Evolutionary conservation across 108 stramenopile species (phyloP).

Genomic region (Licmophora abbreviata): DNA sequence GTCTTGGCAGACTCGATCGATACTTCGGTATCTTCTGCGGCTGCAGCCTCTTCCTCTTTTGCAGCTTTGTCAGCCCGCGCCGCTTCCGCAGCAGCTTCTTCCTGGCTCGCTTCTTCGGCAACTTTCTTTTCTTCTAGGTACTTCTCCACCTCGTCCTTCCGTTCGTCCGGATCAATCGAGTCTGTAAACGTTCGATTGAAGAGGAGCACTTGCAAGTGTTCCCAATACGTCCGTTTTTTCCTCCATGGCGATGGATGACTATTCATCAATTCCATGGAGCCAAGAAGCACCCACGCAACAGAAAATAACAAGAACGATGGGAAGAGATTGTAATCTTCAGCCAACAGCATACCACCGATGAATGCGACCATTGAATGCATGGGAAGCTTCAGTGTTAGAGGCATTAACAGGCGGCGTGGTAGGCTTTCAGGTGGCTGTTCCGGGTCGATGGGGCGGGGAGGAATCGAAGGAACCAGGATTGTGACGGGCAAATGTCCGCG

Average conservation of each 20-base stretch:
- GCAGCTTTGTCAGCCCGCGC: conserved; percentile 23
- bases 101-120: conserved; percentile 18
- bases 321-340: conserved; percentile 40
- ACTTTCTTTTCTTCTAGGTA: conserved; percentile 15
- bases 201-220: conserved; percentile 17
- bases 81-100: conserved; percentile 13
- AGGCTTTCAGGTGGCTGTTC: too few species aligned
- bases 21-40: conserved; percentile 38
- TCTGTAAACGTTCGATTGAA: conserved; percentile 4
- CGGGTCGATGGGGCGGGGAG: too few species aligned
- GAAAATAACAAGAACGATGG: conserved; percentile 51
- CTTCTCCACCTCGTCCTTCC: conserved; percentile 17
- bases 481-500: conserved; percentile 30
- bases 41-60: conserved; percentile 26
- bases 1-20: conserved; percentile 41
- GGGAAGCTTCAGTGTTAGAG: conserved; percentile 15
- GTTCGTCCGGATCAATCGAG: conserved; percentile 25
- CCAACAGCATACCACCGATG: conserved; percentile 22
- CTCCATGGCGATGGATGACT: conserved; percentile 25
- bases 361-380: conserved; percentile 43
- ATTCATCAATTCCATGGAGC: conserved; percentile 16
- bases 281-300: conserved; percentile 26
- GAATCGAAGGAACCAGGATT: conserved; percentile 5
- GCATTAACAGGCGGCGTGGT: background rate
- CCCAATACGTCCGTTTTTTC: conserved; percentile 11